Evolutionary conservation across 2,329 filamentous ascomycete genomes (phyloP).

Genomic region (Curvularia sp.): DNA sequence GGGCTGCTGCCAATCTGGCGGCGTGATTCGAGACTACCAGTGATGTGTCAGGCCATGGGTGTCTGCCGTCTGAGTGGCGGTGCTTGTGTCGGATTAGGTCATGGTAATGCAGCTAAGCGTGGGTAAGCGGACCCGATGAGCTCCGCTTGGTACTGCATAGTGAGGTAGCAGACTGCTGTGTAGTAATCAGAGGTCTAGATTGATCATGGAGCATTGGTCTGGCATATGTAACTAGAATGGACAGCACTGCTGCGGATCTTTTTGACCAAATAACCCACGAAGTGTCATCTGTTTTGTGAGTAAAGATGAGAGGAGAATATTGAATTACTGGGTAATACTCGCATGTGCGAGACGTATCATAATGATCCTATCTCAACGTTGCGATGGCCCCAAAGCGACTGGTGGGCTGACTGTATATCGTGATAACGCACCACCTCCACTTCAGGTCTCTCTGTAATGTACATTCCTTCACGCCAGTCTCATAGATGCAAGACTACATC

Average conservation of each 20-base stretch:
- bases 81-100: conserved; percentile 23
- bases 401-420: background rate
- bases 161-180: background rate
- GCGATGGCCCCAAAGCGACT: background rate
- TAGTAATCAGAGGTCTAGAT: background rate
- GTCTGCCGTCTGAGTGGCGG: background rate
- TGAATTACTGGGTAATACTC: conserved; percentile 6
- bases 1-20: background rate
- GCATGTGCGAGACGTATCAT: background rate
- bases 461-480: conserved; percentile 3
- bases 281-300: background rate
- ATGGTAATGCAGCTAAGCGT: conserved; percentile 11
- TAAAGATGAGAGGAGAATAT: conserved; percentile 11
- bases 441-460: background rate
- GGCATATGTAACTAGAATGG: background rate
- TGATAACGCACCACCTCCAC: background rate
- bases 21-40: background rate
- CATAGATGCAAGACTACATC: background rate
- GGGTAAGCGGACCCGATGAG: conserved; percentile 1
- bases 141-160: conserved; percentile 2
- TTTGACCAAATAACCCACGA: background rate
- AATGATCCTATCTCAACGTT: background rate
- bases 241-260: background rate
- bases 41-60: background rate
- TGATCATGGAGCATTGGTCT: background rate